phyloP scores from a whole-genome alignment of 106 monocot genomes.

The Posidonia australis region DNA sequence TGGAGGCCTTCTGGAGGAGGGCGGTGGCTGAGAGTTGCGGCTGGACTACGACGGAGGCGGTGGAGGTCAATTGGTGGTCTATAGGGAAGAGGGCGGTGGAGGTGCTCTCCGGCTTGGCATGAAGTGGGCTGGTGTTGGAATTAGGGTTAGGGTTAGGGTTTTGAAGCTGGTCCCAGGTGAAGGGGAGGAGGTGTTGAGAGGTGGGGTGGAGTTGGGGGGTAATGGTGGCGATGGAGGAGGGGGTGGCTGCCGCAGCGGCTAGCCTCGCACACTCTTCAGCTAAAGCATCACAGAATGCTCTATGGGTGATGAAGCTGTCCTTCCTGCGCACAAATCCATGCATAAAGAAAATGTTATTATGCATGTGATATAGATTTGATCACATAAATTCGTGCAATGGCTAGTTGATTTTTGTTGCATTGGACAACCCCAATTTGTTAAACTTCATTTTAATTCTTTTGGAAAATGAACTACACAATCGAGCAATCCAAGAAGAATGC shows the following conservation, averaged over 20 bases:
- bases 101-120: not conserved
- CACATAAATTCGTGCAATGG: no score
- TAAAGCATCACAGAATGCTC: constrained; percentile 11
- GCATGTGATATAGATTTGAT: no score
- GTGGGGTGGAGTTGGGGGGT: not conserved
- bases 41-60: not conserved
- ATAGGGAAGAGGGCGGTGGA: not conserved
- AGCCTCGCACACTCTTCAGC: constrained; percentile 11
- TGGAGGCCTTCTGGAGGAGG: constrained; percentile 6
- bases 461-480: no score
- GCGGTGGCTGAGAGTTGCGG: constrained; percentile 8
- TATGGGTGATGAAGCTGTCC: constrained; percentile 14
- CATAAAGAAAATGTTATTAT: no score
- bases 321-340: constrained; percentile 5
- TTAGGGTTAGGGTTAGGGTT: constrained; percentile 3
- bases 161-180: constrained; percentile 4
- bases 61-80: not conserved
- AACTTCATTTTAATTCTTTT: no score
- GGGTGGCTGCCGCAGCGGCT: not conserved
- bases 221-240: not conserved
- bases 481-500: no score
- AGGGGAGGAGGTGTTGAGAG: not conserved
- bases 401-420: no score
- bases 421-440: no score
- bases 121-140: not conserved